Percentiles rank a stretch among this genome's conserved stretches.
phyloP scores from a whole-genome alignment of 352 stramenopile species.

The Globisporangium irregulare region DNA sequence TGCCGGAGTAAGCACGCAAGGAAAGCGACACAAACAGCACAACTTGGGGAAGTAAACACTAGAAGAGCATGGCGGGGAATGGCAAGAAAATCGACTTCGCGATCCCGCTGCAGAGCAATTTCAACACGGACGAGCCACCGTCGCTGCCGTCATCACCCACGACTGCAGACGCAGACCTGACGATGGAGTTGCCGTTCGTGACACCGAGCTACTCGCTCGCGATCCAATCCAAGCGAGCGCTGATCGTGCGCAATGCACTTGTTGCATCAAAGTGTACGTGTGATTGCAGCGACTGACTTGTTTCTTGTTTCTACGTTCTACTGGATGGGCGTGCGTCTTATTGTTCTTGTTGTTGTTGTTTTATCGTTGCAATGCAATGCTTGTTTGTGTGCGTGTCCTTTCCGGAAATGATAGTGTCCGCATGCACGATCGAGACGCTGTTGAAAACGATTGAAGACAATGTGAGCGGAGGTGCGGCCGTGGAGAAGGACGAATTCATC shows the following conservation, averaged over 20 bases:
- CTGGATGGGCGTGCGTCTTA: not conserved
- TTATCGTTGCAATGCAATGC: not conserved
- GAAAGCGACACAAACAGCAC: not conserved
- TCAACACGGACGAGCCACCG: conserved; percentile 36
- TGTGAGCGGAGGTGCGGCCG: conserved; percentile 10
- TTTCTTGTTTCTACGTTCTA: not conserved
- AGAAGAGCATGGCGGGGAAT: conserved; percentile 13
- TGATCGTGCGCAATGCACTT: conserved; percentile 65
- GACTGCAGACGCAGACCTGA: conserved; percentile 35
- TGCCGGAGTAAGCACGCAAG: not conserved
- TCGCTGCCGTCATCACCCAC: conserved; percentile 62
- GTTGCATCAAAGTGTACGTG: conserved; percentile 53
- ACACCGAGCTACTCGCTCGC: conserved; percentile 52
- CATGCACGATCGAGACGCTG: conserved; percentile 41
- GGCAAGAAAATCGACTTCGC: conserved; percentile 19
- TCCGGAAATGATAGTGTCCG: conserved; percentile 25
- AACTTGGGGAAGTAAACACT: not conserved
- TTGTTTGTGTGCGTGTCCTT: not conserved
- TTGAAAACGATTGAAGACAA: conserved; percentile 34
- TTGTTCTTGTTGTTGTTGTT: not conserved
- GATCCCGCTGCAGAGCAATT: conserved; percentile 56
- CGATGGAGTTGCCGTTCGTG: conserved; percentile 58
- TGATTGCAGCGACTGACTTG: not conserved
- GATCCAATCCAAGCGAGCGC: conserved; percentile 70
- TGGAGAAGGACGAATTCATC: conserved; percentile 60